Evolutionary conservation across 2,329 filamentous ascomycete species (phyloP), one percentile per base, ranked within the genome.

Genomic region (Fusarium sororula): DNA sequence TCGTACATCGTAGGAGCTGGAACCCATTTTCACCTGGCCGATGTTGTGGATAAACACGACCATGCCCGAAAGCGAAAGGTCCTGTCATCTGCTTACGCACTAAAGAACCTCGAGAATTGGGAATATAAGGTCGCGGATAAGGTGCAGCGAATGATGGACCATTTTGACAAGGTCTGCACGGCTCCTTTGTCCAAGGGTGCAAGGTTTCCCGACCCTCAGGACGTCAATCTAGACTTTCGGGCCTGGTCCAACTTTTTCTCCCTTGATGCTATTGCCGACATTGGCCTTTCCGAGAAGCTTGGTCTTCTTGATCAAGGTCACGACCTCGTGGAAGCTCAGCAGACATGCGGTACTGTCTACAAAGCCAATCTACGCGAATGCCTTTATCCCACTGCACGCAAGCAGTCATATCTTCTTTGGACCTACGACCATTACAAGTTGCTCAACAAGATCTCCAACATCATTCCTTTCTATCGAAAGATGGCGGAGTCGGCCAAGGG

Each of bases 41-140:
- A 89, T 75, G 86, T 87, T 10, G 75, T 86, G 17, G 85, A 89
- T 76, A 87, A 86, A 77, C 77, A 80, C n/a, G 86, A 89, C 14
- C 87, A 90, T 66, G 82, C 84, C 7, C 80, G 84, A 7, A 88
- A 89, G 78, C 83, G 87, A 44, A 85, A 86, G 72, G 81, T 87
- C 7, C 75, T 89, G 4, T 85, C 86, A 2, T 83, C 83, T 2
- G 87, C 87, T 5, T 89, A 88, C 66, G 87, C 87, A 0, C 76
- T 87, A 55, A 87, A 87, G 78, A 88, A 88, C 72, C 83, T 89
- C 4, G 87, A 88, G 72, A 81, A 80, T 4, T 89, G 87, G 87
- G 87, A 89, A 72, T 83, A 85, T 80, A 89, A 88, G 75, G 86
- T 89, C 7, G 85, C 85, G 24, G 87, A 89, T 73, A 89, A 88